Evolutionary conservation across 768 basidiomycete species (phyloP).

Genomic region (Mycena floridula): DNA sequence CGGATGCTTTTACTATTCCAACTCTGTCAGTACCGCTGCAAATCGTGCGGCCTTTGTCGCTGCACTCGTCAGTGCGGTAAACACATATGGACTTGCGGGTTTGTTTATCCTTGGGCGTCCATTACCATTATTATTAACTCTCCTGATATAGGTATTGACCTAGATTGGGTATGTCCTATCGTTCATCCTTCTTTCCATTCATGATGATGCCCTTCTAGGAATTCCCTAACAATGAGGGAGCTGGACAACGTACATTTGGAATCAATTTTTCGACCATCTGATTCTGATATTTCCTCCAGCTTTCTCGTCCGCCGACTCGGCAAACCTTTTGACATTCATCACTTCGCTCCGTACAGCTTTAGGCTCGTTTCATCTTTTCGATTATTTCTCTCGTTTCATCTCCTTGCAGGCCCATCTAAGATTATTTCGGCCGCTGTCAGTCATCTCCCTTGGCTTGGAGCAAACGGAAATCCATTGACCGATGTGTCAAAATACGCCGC

Average conservation of each 20-base stretch:
- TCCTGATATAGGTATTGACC: slow-evolving; percentile 29
- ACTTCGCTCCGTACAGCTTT: slow-evolving; percentile 49
- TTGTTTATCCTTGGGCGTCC: too few species aligned
- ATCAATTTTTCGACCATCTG: too few species aligned
- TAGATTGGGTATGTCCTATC: slow-evolving; percentile 47
- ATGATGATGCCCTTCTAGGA: slow-evolving; percentile 35
- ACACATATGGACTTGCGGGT: slow-evolving; percentile 59
- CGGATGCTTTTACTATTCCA: slow-evolving; percentile 61
- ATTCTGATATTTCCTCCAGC: too few species aligned
- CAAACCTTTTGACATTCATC: slow-evolving; percentile 58
- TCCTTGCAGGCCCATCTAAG: slow-evolving; percentile 37
- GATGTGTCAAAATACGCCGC: slow-evolving; percentile 62
- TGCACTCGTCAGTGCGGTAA: slow-evolving; percentile 50
- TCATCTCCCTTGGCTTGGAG: slow-evolving; percentile 61
- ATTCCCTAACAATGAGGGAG: slow-evolving; percentile 63
- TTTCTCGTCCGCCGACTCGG: slow-evolving; percentile 51
- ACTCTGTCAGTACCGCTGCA: slow-evolving; percentile 41
- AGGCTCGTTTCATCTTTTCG: slow-evolving; percentile 18
- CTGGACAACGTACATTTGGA: too few species aligned
- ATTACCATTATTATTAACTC: slow-evolving; percentile 12
- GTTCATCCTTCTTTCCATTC: not conserved
- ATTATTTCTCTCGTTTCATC: not conserved
- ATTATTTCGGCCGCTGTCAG: slow-evolving; percentile 67
- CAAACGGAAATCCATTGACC: slow-evolving; percentile 53
- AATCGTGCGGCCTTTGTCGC: slow-evolving; percentile 53